Percentiles rank a stretch among this genome's conserved stretches.
phyloP scores from a whole-genome alignment of 73 alveolate genomes.

The Tetrahymena thermophila region DNA sequence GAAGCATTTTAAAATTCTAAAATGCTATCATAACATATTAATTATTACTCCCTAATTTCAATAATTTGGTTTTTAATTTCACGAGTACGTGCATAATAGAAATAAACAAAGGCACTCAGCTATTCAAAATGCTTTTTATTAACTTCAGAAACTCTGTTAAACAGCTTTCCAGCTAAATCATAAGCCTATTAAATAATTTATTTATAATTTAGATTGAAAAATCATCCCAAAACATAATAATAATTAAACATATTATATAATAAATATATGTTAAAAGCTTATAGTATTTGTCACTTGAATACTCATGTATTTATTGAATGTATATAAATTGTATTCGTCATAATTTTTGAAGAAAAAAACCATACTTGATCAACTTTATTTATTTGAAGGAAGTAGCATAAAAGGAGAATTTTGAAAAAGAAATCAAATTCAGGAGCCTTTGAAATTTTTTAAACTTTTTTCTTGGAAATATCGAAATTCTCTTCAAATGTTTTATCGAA shows the following conservation, averaged over 20 bases:
- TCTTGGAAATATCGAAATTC: constrained; percentile 7
- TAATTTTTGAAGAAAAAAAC: not conserved
- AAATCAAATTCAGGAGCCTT: constrained; percentile 19
- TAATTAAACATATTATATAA: no score
- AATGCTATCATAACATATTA: not conserved
- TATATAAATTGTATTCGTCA: not conserved
- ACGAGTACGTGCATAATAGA: not conserved
- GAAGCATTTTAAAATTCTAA: not conserved
- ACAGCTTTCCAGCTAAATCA: not conserved
- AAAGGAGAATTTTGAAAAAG: constrained; percentile 2
- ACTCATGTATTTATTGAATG: not conserved
- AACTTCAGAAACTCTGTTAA: not conserved
- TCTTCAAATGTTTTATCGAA: constrained; percentile 29
- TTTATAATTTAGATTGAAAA: not conserved
- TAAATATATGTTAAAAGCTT: not conserved
- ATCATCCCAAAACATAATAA: no score
- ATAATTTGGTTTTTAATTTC: not conserved
- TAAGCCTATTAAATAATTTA: not conserved
- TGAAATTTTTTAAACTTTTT: not conserved
- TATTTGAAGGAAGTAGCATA: not conserved
- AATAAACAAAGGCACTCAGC: not conserved
- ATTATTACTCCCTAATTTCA: not conserved
- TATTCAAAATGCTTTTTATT: not conserved
- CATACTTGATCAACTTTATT: constrained; percentile 8
- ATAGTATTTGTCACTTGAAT: no score